Percentiles rank a stretch among this genome's conserved stretches.
Conservation (phyloP, 1,284 basidiomycete species). For the Bjerkandera adusta region DNA sequence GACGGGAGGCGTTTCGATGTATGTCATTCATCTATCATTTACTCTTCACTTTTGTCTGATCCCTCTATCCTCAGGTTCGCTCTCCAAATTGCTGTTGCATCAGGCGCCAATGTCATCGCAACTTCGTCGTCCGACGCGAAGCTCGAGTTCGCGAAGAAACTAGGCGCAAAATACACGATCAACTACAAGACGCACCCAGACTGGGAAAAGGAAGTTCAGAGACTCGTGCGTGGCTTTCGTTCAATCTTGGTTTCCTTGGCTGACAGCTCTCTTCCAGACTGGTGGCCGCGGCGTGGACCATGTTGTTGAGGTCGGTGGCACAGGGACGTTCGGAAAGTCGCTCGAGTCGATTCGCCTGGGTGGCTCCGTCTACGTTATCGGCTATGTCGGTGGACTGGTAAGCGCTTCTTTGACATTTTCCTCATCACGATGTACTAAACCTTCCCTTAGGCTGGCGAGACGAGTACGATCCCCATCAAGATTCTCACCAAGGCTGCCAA, state of each 20-base stretch:
- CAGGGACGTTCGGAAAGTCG: conserved; percentile 36
- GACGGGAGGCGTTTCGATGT: conserved; percentile 37
- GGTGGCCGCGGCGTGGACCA: conserved; percentile 39
- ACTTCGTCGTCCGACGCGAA: conserved; percentile 42
- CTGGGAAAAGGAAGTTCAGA: conserved; percentile 35
- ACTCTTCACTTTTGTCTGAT: too few species aligned
- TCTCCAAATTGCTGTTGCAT: conserved; percentile 35
- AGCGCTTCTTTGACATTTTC: not conserved
- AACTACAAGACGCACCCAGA: conserved; percentile 36
- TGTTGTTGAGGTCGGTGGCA: conserved; percentile 40
- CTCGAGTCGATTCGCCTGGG: conserved; percentile 32
- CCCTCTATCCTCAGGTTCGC: conserved; percentile 23
- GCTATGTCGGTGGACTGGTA: conserved; percentile 33
- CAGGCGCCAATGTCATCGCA: conserved; percentile 37
- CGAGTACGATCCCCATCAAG: not conserved
- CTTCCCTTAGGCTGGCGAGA: not conserved
- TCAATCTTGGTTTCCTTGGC: too few species aligned
- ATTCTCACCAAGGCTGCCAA: not conserved
- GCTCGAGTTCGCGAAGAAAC: conserved; percentile 26
- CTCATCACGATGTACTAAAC: not conserved
- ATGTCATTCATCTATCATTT: conserved; percentile 4
- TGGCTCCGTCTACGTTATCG: conserved; percentile 38
- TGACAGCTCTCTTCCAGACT: conserved; percentile 15
- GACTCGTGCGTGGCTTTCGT: conserved; percentile 13
- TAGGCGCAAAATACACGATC: conserved; percentile 32